Evolutionary conservation across 495 filamentous ascomycete genomes (phyloP), one percentile per base, ranked within the genome.

Genomic region (Penicillium cinerascens): DNA sequence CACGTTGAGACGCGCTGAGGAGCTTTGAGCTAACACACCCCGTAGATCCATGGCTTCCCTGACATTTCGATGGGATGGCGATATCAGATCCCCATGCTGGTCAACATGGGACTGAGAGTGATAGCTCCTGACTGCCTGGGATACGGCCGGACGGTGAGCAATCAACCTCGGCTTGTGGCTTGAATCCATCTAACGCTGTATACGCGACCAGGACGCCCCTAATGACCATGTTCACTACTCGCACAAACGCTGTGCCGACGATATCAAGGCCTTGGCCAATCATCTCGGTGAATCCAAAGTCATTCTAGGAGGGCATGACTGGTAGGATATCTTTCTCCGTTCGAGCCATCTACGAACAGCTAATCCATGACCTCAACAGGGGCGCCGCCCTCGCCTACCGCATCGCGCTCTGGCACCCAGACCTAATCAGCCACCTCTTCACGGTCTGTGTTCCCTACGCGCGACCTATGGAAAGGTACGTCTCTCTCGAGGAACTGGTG

Each of bases 281-380:
- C 77, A 83, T 18, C 69, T 92, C 18, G 75, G 81, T 18, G 76
- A 77, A 35, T 64, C 70, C 9, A 73, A 67, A 8, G 83, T 89
- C 54, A 84, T 95, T 23, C 75, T 95, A 11, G 87, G 87, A 13
- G 91, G 89, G 7, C 91, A 96, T 65, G 91, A 96, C 67, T 96
- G 91, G 92, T 89, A 84, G 61, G 76, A 10, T 15, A 33, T 33
- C 29, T 10, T 33, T 33, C 29, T 4, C 10, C 29, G 1, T 33
- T 13, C 13, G 1, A 11, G 11, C 9, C 29, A 33, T 11, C 29
- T 13, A 13, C 29, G 29, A 33, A 11, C 13, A 13, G 29, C 29
- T 33, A 4, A 33, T 33, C 10, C 10, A 4, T 1, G 8, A 15
- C 8, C 1, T 13, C 11, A 33, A 13, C n/a, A 33, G 78, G 76